Evolutionary conservation across 306 rosid species (phyloP), one percentile per base, ranked within the genome.

Genomic region (Prinsepia uniflora): DNA sequence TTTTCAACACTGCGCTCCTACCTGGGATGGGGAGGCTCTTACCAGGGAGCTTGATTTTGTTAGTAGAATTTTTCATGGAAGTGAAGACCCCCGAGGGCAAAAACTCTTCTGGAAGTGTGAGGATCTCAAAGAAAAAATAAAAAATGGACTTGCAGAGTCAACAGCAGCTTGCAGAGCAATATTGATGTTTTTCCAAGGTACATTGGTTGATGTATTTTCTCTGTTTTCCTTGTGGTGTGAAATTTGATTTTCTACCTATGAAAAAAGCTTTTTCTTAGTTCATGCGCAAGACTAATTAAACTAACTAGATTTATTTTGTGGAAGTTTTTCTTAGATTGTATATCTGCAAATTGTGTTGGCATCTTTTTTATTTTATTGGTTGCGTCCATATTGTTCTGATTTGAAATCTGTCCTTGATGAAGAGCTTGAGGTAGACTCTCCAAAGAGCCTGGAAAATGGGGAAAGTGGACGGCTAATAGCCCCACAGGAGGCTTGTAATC

Each of bases 401-500:
- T 74, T 17, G 41, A 13, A 62, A 70, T 20, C 24, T 75, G 49
- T 73, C 58, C 72, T 79, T 81, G n/a, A 42, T 83, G 83, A 76
- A 94, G 99, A 94, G 86, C 96, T 91, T 74, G 97, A 91, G 77
- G 67, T 80, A 62, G 95, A 89, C 65, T 81, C 95, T 63, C 91
- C 88, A 52, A 87, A 82, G 80, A 81, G 81, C 81, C 77, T 87
- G 72, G 96, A 94, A 82, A 94, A 89, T 74, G 90, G 92, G 80
- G 96, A 89, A 78, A 82, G 91, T 76, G 96, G 92, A 74, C 83
- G 90, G 71, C 72, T 94, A 72, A 80, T 90, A 59, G 99, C 96
- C 20, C 99, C 99, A 8, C 99, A 89, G 82, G 99, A 91, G 73
- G 97, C 99, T 49, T 94, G 99, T 80, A 86, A 75, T 80, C 88